Conservation (phyloP, 2,329 filamentous ascomycete genomes). For the Paracamarosporium sp. region DNA sequence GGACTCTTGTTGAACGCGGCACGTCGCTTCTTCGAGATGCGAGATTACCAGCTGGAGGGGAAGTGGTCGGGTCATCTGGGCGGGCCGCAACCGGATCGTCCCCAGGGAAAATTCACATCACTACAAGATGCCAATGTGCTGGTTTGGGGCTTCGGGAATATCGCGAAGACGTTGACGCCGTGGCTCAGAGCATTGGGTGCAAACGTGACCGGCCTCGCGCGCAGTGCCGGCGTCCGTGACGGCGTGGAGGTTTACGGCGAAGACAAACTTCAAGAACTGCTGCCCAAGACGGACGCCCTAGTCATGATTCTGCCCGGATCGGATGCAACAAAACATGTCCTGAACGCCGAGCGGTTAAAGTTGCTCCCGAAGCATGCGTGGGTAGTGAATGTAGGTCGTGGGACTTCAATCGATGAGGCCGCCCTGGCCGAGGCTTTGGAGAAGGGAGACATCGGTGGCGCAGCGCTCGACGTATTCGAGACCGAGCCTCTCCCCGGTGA, state of each 20-base stretch:
- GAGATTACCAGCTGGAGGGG: slow-evolving; percentile 64
- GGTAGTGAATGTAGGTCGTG: slow-evolving; percentile 78
- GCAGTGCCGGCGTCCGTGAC: slow-evolving; percentile 62
- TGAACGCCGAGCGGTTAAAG: slow-evolving; percentile 63
- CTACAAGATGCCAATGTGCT: slow-evolving; percentile 65
- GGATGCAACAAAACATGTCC: slow-evolving; percentile 67
- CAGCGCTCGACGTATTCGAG: slow-evolving; percentile 80
- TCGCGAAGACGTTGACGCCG: slow-evolving; percentile 66
- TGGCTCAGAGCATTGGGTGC: slow-evolving; percentile 63
- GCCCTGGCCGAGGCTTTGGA: slow-evolving; percentile 72
- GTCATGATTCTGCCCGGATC: slow-evolving; percentile 62
- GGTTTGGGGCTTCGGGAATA: slow-evolving; percentile 72
- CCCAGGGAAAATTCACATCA: slow-evolving; percentile 64
- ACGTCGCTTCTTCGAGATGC: slow-evolving; percentile 67
- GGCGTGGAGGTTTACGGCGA: slow-evolving; percentile 66
- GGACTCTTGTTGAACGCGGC: slow-evolving; percentile 64
- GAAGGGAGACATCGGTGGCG: slow-evolving; percentile 72
- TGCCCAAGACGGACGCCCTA: slow-evolving; percentile 67
- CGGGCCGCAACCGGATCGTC: slow-evolving; percentile 66
- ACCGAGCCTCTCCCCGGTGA: slow-evolving; percentile 68
- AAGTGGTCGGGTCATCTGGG: slow-evolving; percentile 69
- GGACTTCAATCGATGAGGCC: slow-evolving; percentile 76
- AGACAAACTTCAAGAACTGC: slow-evolving; percentile 59
- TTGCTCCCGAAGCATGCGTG: slow-evolving; percentile 69
- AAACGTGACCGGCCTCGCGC: slow-evolving; percentile 65